Evolutionary conservation across 441 rosid genomes (phyloP), one percentile per base, ranked within the genome.

Genomic region (Corymbia calophylla): DNA sequence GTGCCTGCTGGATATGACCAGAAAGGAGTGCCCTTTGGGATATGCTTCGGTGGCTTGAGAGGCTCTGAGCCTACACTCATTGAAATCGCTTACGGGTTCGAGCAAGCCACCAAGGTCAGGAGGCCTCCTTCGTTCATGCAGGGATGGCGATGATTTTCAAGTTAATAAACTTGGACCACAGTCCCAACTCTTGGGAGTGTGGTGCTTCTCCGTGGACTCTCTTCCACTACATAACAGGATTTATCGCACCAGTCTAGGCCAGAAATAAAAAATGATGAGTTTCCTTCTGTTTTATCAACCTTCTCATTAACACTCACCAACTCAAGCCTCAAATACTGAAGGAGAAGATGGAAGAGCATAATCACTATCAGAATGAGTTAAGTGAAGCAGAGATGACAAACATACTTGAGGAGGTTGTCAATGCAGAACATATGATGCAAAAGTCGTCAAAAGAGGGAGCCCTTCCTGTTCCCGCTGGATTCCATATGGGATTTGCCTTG

Each of bases 371-470:
- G 70, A 86, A 91, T 13, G 88, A 87, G 5, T 92, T 93, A 29
- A 89, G 91, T 44, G 94, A 92, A 31, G 89, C 94, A 18, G 93
- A 93, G 89, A 90, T 31, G 91, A 91, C 94, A 8, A 86, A 62
- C 70, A 92, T 90, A 19, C 39, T 90, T n/a, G 92, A 92, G 87
- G 89, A 88, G 88, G 92, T 92, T 77, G 87, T 44, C 31, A 82
- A 88, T 87, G 94, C 91, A 44, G 48, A 58, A 17, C 68, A 90
- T 87, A 48, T 90, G 31, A 89, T 94, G 89, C 89, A 91, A 86
- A 87, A 91, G 21, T 90, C 92, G 44, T 91, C 94, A 1, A 39
- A 5, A 32, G 90, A 94, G 51, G 94, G 96, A 51, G 91, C 93
- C 54, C 93, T 94, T 49, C 90, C 88, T 15, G 84, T 32, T 48